A percentile compares a stretch with the other conserved stretches of the same genome.
phyloP scores from a whole-genome alignment of 140 eudicot genomes.

The Flaveria floridana region DNA sequence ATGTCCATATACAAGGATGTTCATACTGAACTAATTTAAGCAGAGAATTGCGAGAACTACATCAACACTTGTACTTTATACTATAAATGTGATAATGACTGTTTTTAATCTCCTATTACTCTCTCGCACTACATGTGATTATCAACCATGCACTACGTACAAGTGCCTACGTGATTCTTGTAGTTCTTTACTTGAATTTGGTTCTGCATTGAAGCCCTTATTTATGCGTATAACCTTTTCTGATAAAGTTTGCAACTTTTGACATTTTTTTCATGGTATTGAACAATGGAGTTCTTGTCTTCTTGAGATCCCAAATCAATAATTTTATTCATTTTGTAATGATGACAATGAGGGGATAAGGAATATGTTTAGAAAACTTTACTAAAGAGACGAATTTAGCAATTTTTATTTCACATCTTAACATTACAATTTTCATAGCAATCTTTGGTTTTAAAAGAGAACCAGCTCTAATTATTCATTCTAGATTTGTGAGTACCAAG shows the following conservation, averaged over 20 bases:
- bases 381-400: slow-evolving; percentile 3
- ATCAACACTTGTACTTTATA: neutral
- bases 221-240: neutral
- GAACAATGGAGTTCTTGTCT: neutral
- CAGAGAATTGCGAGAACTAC: neutral
- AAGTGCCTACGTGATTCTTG: neutral
- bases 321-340: neutral
- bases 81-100: neutral
- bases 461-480: neutral
- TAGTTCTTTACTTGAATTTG: neutral
- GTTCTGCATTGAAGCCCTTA: neutral
- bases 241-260: neutral
- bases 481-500: neutral
- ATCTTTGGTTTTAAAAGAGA: neutral
- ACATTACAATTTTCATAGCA: neutral
- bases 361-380: slow-evolving; percentile 8
- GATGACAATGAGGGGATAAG: slow-evolving; percentile 1
- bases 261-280: neutral
- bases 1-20: neutral
- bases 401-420: slow-evolving; percentile 2
- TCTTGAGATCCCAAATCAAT: neutral
- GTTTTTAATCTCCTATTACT: neutral
- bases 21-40: neutral
- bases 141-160: neutral
- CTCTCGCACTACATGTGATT: neutral